Evolutionary conservation across 495 filamentous ascomycete genomes (phyloP).

Genomic region (Trichoderma gamsii): DNA sequence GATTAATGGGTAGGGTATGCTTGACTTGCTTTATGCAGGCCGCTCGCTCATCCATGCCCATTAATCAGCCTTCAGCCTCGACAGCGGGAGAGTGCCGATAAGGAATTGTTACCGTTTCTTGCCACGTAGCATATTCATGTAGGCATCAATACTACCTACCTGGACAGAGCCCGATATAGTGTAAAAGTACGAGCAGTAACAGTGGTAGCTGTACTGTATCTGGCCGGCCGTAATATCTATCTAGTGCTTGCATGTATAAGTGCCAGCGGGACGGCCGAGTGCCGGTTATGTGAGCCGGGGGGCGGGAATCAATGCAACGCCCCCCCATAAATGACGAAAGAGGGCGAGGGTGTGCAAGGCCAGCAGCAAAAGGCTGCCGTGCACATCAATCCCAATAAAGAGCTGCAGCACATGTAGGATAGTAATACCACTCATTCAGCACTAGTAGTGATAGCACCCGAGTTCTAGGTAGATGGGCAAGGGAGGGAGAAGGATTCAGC

Average conservation of each 20-base stretch:
- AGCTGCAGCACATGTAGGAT: too few relatives aligned
- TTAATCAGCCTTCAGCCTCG: constrained; percentile 3
- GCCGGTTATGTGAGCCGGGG: background rate
- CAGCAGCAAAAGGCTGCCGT: background rate
- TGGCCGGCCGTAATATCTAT: too few relatives aligned
- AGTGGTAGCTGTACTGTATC: background rate
- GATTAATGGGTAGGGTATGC: background rate
- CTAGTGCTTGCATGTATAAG: background rate
- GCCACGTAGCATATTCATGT: too few relatives aligned
- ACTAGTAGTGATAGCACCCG: too few relatives aligned
- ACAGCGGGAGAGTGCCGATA: background rate
- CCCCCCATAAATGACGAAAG: background rate
- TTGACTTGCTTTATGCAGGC: background rate
- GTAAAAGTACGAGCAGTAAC: background rate
- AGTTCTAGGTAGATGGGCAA: too few relatives aligned
- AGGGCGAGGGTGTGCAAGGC: background rate
- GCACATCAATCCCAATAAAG: too few relatives aligned
- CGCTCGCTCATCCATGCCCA: background rate
- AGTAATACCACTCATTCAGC: too few relatives aligned
- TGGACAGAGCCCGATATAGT: background rate
- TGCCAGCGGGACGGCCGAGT: background rate
- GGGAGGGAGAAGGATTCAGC: too few relatives aligned
- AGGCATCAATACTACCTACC: background rate
- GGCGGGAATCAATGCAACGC: background rate
- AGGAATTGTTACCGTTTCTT: too few relatives aligned